These are phyloP conservation scores for Calcarisporium arbuscula DNA, from an alignment of 2,329 filamentous ascomycete species.

Conservation along the genomic window DNA sequence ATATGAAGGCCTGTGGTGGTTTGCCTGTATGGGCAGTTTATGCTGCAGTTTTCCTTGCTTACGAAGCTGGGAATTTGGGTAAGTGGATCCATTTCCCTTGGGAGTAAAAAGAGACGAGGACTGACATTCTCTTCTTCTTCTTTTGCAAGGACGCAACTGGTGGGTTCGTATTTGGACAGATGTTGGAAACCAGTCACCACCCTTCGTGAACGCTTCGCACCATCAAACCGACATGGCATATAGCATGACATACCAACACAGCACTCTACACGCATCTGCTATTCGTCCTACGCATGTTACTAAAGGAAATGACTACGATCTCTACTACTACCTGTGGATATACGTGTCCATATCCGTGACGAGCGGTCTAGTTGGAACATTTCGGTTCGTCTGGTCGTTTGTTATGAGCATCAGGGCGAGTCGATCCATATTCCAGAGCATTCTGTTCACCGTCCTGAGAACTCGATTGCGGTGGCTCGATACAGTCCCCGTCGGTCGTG, in stretches of 20 bases:
- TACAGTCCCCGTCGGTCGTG: slow-evolving; percentile 67
- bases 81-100: slow-evolving; percentile 21
- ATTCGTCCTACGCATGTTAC: slow-evolving; percentile 18
- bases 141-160: slow-evolving; percentile 47
- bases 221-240: slow-evolving; percentile 34
- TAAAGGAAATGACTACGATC: slow-evolving; percentile 28
- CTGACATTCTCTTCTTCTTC: no score
- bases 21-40: slow-evolving; percentile 51
- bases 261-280: slow-evolving; percentile 31
- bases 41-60: slow-evolving; percentile 44
- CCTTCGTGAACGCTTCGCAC: no score
- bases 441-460: slow-evolving; percentile 62
- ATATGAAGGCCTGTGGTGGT: slow-evolving; percentile 63
- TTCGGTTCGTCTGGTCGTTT: slow-evolving; percentile 58
- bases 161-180: slow-evolving; percentile 59
- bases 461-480: slow-evolving; percentile 72
- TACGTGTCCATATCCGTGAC: slow-evolving; percentile 56
- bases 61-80: slow-evolving; percentile 50
- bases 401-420: slow-evolving; percentile 62
- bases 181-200: no score
- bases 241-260: slow-evolving; percentile 39
- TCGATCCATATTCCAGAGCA: slow-evolving; percentile 56
- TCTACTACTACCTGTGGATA: slow-evolving; percentile 60
- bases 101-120: no score
- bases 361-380: slow-evolving; percentile 52